Conservation (phyloP, 768 basidiomycete species). For the Lactifluus piperatus region DNA sequence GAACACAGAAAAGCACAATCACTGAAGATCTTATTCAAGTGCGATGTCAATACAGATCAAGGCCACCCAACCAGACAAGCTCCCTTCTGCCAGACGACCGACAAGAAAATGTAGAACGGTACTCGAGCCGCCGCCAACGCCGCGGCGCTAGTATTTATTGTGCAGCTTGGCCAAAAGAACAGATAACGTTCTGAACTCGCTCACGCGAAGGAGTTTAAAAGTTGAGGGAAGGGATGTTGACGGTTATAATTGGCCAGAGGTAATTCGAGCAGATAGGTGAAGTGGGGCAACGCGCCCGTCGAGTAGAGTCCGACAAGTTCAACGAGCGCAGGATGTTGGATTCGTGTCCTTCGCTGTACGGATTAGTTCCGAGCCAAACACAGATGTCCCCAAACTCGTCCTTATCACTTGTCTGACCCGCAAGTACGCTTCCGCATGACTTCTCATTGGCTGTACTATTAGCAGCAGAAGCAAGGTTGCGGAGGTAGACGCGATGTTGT, state of each 20-base stretch:
- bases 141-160: slow-evolving; percentile 14
- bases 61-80: slow-evolving; percentile 15
- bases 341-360: slow-evolving; percentile 28
- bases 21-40: background rate
- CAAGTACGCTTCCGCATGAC: slow-evolving; percentile 44
- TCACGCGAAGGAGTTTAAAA: slow-evolving; percentile 5
- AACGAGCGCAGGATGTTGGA: slow-evolving; percentile 28
- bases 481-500: slow-evolving; percentile 8
- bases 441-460: slow-evolving; percentile 33
- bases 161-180: slow-evolving; percentile 15
- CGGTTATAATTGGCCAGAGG: slow-evolving; percentile 4
- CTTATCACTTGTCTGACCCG: slow-evolving; percentile 44
- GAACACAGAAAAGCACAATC: background rate
- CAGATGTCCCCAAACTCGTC: slow-evolving; percentile 49
- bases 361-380: slow-evolving; percentile 41
- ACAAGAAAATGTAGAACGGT: slow-evolving; percentile 11
- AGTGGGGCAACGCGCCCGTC: slow-evolving; percentile 11
- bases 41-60: slow-evolving; percentile 14
- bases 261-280: background rate
- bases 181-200: slow-evolving; percentile 10
- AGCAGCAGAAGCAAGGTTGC: slow-evolving; percentile 32
- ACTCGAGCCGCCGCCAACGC: background rate
- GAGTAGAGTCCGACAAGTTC: slow-evolving; percentile 10
- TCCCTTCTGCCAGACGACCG: slow-evolving; percentile 14
- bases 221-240: slow-evolving; percentile 12